These are phyloP conservation scores for Trichophaea hybrida DNA, from an alignment of 2,329 filamentous ascomycete species.

Conservation along the genomic window DNA sequence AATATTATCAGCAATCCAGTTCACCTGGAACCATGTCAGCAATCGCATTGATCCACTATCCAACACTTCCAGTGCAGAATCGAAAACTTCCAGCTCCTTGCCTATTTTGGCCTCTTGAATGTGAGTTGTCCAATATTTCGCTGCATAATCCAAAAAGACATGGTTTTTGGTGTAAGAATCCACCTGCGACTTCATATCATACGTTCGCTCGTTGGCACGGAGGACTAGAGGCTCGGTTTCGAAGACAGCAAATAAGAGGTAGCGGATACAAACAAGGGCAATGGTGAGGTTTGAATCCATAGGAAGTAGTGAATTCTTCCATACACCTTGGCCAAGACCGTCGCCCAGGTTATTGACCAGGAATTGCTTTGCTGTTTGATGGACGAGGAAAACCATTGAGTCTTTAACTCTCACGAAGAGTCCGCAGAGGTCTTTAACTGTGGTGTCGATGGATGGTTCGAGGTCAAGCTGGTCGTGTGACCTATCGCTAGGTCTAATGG, in stretches of 20 bases:
- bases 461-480: slow-evolving; percentile 15
- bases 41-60: neutral
- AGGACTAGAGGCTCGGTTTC: slow-evolving; percentile 2
- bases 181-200: neutral
- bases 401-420: slow-evolving; percentile 22
- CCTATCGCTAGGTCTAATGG: slow-evolving; percentile 2
- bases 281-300: slow-evolving; percentile 7
- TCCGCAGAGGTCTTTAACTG: slow-evolving; percentile 21
- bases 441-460: slow-evolving; percentile 13
- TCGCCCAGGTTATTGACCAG: neutral
- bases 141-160: slow-evolving; percentile 10
- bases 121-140: slow-evolving; percentile 2
- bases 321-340: neutral
- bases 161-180: neutral
- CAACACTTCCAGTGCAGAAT: neutral
- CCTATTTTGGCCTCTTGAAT: neutral
- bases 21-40: slow-evolving; percentile 2
- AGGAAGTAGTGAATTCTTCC: slow-evolving; percentile 1
- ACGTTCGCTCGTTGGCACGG: neutral
- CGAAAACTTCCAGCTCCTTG: neutral
- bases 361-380: slow-evolving; percentile 24
- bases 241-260: slow-evolving; percentile 4
- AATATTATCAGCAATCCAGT: neutral
- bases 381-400: slow-evolving; percentile 21
- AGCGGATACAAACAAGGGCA: slow-evolving; percentile 4